Evolutionary conservation across 116 monocot species (phyloP).

Genomic region (Papilionanthe hybrid): DNA sequence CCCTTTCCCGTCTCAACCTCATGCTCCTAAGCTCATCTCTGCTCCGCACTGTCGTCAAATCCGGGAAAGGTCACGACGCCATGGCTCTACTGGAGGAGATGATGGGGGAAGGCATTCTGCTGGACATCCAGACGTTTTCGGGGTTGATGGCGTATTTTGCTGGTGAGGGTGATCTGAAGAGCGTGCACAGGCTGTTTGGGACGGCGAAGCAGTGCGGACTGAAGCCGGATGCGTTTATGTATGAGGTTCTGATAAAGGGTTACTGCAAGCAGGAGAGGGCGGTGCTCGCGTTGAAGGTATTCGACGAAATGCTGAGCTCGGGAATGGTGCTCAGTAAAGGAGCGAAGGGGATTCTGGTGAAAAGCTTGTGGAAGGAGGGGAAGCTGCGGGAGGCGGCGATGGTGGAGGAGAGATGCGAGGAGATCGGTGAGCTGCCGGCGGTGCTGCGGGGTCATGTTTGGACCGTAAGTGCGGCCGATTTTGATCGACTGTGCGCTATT

Average conservation of each 20-base stretch:
- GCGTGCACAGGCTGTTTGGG: constrained; percentile 57
- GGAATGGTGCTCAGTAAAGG: constrained; percentile 30
- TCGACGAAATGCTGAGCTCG: constrained; percentile 71
- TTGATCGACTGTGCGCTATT: constrained; percentile 43
- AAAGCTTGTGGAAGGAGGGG: constrained; percentile 89
- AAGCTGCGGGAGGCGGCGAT: constrained; percentile 67
- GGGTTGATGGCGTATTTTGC: constrained; percentile 84
- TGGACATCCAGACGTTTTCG: constrained; percentile 71
- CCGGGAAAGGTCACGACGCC: constrained; percentile 35
- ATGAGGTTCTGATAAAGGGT: constrained; percentile 47
- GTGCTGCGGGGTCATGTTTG: constrained; percentile 68
- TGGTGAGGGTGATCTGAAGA: constrained; percentile 52
- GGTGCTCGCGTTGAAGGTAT: constrained; percentile 56
- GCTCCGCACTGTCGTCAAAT: constrained; percentile 64
- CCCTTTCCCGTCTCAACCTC: constrained; percentile 26
- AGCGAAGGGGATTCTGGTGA: constrained; percentile 65
- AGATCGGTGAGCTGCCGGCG: constrained; percentile 32
- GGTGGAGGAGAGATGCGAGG: constrained; percentile 69
- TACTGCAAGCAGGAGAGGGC: constrained; percentile 65
- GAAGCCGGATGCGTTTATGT: constrained; percentile 63
- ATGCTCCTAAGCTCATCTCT: constrained; percentile 53
- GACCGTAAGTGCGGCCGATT: constrained; percentile 66
- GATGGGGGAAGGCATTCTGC: constrained; percentile 31
- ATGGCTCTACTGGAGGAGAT: constrained; percentile 62
- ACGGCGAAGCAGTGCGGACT: constrained; percentile 56